These are phyloP conservation scores for Solanum virginianum DNA, from an alignment of 257 asterid genomes.

Conservation along the genomic window DNA sequence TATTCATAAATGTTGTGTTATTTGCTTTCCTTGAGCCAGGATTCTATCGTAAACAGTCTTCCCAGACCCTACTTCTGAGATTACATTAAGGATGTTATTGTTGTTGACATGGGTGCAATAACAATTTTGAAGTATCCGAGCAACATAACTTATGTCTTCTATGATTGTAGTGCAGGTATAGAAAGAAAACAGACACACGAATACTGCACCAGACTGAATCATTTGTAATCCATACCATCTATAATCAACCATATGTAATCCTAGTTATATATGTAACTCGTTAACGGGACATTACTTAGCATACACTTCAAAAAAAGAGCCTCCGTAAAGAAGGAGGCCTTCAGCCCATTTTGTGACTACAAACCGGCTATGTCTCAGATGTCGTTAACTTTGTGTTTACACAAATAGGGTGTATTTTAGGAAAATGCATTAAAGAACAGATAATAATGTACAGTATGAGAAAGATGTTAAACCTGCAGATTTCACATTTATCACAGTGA, in stretches of 20 bases:
- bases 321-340: not conserved
- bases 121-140: not conserved
- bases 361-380: not conserved
- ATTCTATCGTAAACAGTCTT: not conserved
- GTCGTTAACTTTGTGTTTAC: not conserved
- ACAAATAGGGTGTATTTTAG: not conserved
- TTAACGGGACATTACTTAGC: not conserved
- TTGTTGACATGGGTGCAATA: not conserved
- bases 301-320: not conserved
- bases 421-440: not conserved
- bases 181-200: not conserved
- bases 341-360: not conserved
- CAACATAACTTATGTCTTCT: not conserved
- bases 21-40: not conserved
- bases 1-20: not conserved
- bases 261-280: not conserved
- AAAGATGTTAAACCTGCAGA: conserved; percentile 48
- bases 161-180: not conserved
- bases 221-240: not conserved
- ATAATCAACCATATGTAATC: not conserved
- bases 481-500: conserved; percentile 69
- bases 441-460: not conserved
- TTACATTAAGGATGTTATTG: not conserved
- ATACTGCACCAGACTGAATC: not conserved
- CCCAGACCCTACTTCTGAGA: not conserved